Base-by-base conservation (phyloP, 805 yeast species). In the Babjeviella inositovora region DNA sequence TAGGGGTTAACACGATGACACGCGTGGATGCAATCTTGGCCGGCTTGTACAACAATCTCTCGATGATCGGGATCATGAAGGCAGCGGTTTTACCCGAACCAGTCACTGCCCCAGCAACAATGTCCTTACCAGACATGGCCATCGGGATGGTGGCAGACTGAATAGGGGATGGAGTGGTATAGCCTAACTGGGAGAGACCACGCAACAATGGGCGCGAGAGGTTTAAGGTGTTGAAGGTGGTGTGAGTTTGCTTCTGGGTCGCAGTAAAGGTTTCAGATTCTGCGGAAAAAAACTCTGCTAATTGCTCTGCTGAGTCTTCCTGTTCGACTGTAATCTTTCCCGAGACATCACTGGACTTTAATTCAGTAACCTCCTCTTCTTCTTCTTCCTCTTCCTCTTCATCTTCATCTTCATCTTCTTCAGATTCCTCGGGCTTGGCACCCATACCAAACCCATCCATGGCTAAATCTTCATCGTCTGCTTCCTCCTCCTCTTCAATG, bases 51-150 rank as follows among this genome's bases (percentile, higher is more conserved):
- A 90, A 52, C 17, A 90, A 57, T 51, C 99, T 71, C 52, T 90
- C 98, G 30, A 90, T 69, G 21, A 85, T 81, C 8, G 98, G 98
- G 26, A 90, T 77, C 75, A 90, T 73, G 45, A 82, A 90, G 1
- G 99, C 99, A 3, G 96, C 98, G 13, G 99, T 90, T 47, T 90
- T 90, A 65, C 99, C 99, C 11, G 97, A 87, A 56, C 99, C 99
- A 4, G 99, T 90, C 13, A 81, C 94, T 17, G 99, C 99, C 58
- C 97, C 97, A 10, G 97, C 99, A 38, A 90, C 95, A 24, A 90
- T 70, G 50, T 90, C 99, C 43, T 81, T 87, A 38, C 99, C 99
- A 31, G 80, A 45, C 19, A 90, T 57, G 2, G 95, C 94, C 27
- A 87, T 71, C 8, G 99, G 98, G 31, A 90, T 85, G 6, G 93